Evolutionary conservation across 495 filamentous ascomycete species (phyloP).

Genomic region (Lichenothelia convexa): DNA sequence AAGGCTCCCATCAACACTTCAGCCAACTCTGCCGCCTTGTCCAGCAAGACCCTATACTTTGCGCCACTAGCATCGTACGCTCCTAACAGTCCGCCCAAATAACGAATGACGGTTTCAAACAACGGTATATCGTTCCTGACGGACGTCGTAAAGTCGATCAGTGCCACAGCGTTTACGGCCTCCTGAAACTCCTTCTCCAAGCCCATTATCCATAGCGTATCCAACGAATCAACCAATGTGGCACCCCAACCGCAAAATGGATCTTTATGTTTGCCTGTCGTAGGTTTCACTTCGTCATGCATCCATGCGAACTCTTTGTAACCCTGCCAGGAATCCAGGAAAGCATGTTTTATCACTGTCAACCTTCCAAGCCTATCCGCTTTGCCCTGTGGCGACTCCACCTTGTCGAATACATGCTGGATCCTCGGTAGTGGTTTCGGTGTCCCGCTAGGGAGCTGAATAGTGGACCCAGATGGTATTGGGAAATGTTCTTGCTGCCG

Average conservation of each 20-base stretch:
- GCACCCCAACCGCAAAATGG: conserved; percentile 93
- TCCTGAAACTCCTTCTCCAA: conserved; percentile 78
- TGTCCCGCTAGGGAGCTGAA: conserved; percentile 53
- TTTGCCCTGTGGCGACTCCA: conserved; percentile 29
- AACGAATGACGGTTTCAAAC: conserved; percentile 25
- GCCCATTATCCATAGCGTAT: conserved; percentile 94
- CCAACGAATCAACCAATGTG: conserved; percentile 80
- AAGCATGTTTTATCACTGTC: conserved; percentile 25
- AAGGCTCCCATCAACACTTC: conserved; percentile 84
- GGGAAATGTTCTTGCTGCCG: conserved; percentile 14
- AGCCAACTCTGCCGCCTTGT: conserved; percentile 75
- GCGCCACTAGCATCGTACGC: conserved; percentile 32
- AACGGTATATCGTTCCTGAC: conserved; percentile 23
- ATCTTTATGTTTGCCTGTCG: conserved; percentile 29
- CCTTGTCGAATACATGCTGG: conserved; percentile 47
- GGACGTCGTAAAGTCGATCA: conserved; percentile 80
- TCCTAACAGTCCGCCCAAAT: conserved; percentile 22
- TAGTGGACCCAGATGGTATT: conserved; percentile 37
- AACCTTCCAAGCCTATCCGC: conserved; percentile 25
- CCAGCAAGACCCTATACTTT: conserved; percentile 49
- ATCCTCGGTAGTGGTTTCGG: conserved; percentile 54
- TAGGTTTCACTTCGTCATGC: conserved; percentile 24
- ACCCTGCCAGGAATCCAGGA: conserved; percentile 21
- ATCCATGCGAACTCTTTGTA: conserved; percentile 23
- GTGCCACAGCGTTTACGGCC: conserved; percentile 52